Base-by-base conservation (phyloP, 108 stramenopile species). In the Skeletonema marinoi region DNA sequence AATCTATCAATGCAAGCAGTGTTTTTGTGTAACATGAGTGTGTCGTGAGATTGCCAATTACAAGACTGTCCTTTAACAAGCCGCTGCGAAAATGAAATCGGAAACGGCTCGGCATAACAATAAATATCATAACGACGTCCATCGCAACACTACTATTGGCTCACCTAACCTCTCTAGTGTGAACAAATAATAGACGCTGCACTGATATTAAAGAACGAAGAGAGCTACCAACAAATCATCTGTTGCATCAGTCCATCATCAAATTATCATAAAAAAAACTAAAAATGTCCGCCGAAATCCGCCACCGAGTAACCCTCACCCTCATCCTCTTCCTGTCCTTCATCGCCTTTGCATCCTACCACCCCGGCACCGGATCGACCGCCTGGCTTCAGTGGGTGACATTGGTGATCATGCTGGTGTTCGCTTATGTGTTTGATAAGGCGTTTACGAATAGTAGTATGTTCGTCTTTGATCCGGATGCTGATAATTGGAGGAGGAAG, bases 391-490 rank as follows among this genome's bases (percentile, higher is more conserved):
- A 96, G 81, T 93, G 78, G 80, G 62, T 85, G 68, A 82, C 91
- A 6, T 68, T 93, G 60, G 54, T 91, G 25, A 58, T 86, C 56
- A 83, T 96, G 38, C 48, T 93, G 51, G 41, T 75, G 59, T 93
- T 96, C 66, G 75, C 77, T 11, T 69, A 88, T 35, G 77, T 89
- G 69, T 96, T 96, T 78, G 95, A 96, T 64, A 36, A 88, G 36
- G 63, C 86, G 31, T 96, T 96, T 76, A 93, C 92, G 56, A 73
- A 92, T 65, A 82, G 83, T 5, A 83, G 78, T 66, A 90, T 71
- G 59, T 96, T 93, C 72, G 85, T 96, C 68, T 96, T 96, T 80
- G 95, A 96, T 81, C 95, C 95, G 19, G 94, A 96, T 92, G 94
- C 94, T 3, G 94, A 95, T 63, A 95, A 95, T 71, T 95, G 94